These are phyloP conservation scores for Crithidia sp. DNA, from an alignment of 208 protist genomes.

Conservation along the genomic window DNA sequence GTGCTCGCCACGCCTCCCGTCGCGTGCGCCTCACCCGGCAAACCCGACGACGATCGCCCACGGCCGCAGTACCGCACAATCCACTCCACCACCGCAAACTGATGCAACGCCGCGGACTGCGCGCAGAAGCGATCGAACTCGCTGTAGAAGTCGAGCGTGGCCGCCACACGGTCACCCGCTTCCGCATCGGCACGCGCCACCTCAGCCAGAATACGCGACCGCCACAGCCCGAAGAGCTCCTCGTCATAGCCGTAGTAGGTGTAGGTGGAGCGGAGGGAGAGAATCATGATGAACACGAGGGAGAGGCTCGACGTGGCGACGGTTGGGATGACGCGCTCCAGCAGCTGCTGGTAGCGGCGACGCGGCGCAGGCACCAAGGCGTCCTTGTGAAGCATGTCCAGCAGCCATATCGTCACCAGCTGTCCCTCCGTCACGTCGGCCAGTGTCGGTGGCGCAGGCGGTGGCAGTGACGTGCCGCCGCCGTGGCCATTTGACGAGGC, in stretches of 20 bases:
- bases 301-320: conserved; percentile 34
- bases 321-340: conserved; percentile 35
- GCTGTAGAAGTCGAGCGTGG: conserved; percentile 44
- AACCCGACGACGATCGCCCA: neutral
- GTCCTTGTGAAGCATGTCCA: conserved; percentile 50
- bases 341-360: conserved; percentile 38
- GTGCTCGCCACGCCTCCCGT: too few relatives aligned
- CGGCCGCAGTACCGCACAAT: conserved; percentile 35
- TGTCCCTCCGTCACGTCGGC: conserved; percentile 39
- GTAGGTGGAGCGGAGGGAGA: conserved; percentile 40
- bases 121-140: conserved; percentile 40
- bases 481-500: neutral
- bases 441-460: conserved; percentile 18
- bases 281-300: conserved; percentile 43
- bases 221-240: conserved; percentile 43
- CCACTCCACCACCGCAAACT: conserved; percentile 30
- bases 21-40: too few relatives aligned
- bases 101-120: conserved; percentile 20
- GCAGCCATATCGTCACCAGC: conserved; percentile 47
- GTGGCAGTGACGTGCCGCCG: neutral
- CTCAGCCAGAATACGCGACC: conserved; percentile 39
- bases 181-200: conserved; percentile 23
- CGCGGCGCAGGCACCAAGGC: conserved; percentile 22
- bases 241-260: conserved; percentile 39
- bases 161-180: conserved; percentile 26